Evolutionary conservation across 148 eudicot species (phyloP).

Genomic region (Spergularia marina): DNA sequence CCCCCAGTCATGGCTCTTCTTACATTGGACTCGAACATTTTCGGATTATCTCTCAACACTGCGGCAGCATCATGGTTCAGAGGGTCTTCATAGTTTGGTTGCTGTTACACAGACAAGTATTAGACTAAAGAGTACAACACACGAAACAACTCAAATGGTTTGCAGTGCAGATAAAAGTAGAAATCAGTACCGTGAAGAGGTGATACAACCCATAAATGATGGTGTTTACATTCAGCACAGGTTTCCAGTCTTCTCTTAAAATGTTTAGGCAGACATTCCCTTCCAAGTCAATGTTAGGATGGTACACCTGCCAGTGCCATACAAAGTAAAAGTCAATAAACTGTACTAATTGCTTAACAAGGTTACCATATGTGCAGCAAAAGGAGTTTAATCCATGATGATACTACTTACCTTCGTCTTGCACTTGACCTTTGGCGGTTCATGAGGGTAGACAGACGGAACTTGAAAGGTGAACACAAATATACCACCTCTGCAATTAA

Average conservation of each 20-base stretch:
- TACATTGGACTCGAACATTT: conserved; percentile 69
- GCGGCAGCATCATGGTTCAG: conserved; percentile 92
- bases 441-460: conserved; percentile 55
- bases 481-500: conserved; percentile 47
- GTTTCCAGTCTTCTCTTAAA: conserved; percentile 94
- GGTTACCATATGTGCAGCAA: background rate
- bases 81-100: conserved; percentile 95
- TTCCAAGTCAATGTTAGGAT: conserved; percentile 87
- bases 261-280: conserved; percentile 94
- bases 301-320: conserved; percentile 52
- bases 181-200: conserved; percentile 66
- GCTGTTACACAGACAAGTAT: conserved; percentile 38
- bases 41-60: conserved; percentile 83
- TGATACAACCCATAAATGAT: conserved; percentile 69
- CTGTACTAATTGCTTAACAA: background rate
- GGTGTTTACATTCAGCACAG: conserved; percentile 72
- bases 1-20: conserved; percentile 91
- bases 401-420: conserved; percentile 48
- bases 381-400: background rate
- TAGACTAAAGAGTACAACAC: background rate
- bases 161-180: background rate
- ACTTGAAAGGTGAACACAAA: conserved; percentile 51
- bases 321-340: background rate
- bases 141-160: background rate
- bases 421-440: conserved; percentile 65